These are phyloP conservation scores for Cutaneotrichosporon dermatis DNA, from an alignment of 1,284 basidiomycete species.

Conservation along the genomic window DNA sequence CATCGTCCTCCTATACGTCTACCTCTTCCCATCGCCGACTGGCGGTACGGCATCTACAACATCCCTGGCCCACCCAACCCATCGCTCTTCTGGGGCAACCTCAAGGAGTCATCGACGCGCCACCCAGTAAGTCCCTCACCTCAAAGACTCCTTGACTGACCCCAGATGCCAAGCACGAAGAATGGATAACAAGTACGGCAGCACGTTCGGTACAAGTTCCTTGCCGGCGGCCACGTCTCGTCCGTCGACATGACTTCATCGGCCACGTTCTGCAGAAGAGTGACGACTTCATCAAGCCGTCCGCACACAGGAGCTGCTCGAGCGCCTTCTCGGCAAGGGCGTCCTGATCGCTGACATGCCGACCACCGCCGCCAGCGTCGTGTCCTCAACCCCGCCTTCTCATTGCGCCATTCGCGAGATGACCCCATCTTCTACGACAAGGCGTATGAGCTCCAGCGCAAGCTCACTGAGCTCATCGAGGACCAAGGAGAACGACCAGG, in stretches of 20 bases:
- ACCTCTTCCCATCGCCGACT: conserved; percentile 8
- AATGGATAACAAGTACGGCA: conserved; percentile 28
- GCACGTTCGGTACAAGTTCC: conserved; percentile 22
- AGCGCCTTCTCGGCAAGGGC: conserved; percentile 38
- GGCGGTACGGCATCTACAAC: conserved; percentile 6
- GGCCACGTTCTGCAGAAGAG: conserved; percentile 59
- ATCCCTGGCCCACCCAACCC: conserved; percentile 20
- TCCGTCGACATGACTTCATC: conserved; percentile 45
- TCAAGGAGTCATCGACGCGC: conserved; percentile 16
- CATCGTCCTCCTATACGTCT: conserved; percentile 10
- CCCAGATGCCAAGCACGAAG: conserved; percentile 7
- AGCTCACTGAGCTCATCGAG: conserved; percentile 61
- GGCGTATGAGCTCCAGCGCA: conserved; percentile 53
- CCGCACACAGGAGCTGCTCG: conserved; percentile 57
- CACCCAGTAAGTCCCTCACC: conserved; percentile 8
- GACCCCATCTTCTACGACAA: conserved; percentile 60
- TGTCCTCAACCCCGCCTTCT: conserved; percentile 46
- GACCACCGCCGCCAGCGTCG: conserved; percentile 55
- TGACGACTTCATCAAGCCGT: conserved; percentile 66
- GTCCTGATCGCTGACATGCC: conserved; percentile 48
- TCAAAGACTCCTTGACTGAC: too few species aligned
- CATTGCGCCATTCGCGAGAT: conserved; percentile 40
- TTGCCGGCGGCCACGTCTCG: conserved; percentile 48
- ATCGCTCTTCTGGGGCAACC: conserved; percentile 22
- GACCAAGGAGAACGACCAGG: conserved; percentile 51